phyloP scores from a whole-genome alignment of 148 eudicot species.

The Camellia sinensis region DNA sequence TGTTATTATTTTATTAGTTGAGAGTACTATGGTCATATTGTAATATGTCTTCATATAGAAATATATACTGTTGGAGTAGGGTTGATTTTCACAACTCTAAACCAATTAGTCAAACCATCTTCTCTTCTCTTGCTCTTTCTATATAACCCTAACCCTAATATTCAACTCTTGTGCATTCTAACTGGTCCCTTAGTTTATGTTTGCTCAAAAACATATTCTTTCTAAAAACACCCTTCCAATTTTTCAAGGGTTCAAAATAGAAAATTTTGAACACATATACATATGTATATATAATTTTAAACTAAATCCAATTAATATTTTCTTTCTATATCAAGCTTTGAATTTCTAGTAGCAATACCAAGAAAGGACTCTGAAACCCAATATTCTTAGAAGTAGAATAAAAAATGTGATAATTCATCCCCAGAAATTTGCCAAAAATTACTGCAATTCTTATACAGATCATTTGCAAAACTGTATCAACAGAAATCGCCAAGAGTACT shows the following conservation, averaged over 20 bases:
- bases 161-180: too few species aligned
- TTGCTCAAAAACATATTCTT: neutral
- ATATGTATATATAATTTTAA: neutral
- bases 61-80: too few species aligned
- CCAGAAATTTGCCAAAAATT: neutral
- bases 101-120: too few species aligned
- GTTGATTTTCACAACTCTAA: too few species aligned
- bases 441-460: neutral
- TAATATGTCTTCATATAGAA: too few species aligned
- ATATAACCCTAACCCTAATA: too few species aligned
- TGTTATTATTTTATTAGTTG: too few species aligned
- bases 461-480: neutral
- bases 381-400: neutral
- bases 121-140: too few species aligned
- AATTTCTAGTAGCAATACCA: neutral
- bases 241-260: too few species aligned
- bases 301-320: neutral
- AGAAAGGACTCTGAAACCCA: neutral
- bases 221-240: neutral
- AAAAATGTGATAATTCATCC: neutral
- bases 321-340: neutral
- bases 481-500: neutral
- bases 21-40: too few species aligned
- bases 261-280: too few species aligned
- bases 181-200: too few species aligned